Percentiles rank a stretch among this genome's conserved stretches.
Evolutionary conservation across 139 green algal genomes (phyloP).

Genomic region (Closterium sp.): DNA sequence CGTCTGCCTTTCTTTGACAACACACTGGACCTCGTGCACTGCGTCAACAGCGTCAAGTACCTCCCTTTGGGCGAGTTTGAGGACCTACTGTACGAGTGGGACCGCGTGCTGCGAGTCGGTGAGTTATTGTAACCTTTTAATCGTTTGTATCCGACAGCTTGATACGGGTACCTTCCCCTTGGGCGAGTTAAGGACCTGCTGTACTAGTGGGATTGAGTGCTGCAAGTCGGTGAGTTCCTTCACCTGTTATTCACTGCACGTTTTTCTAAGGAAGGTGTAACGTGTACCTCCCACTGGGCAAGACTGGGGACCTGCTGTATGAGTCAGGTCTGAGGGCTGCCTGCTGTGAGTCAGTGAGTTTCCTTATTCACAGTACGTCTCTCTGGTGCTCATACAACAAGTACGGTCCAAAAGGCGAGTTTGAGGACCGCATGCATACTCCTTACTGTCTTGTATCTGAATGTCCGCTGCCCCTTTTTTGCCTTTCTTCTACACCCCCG

Average conservation of each 20-base stretch:
- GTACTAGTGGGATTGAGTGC: no score
- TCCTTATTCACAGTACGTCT: not conserved
- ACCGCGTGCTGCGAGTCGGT: conserved; percentile 32
- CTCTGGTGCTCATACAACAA: not conserved
- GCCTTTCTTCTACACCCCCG: not conserved
- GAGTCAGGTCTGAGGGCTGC: not conserved
- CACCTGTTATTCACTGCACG: no score
- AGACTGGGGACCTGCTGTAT: not conserved
- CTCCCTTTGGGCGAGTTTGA: conserved; percentile 33
- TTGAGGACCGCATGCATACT: no score
- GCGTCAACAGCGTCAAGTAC: conserved; percentile 41
- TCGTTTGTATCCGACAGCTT: no score
- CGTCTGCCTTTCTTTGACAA: conserved; percentile 42
- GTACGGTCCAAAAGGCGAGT: no score
- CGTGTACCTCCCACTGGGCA: no score
- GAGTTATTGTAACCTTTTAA: not conserved
- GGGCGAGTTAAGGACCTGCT: no score
- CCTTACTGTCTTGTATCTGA: no score
- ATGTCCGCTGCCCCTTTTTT: not conserved
- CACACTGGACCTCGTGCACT: conserved; percentile 37
- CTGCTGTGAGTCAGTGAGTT: not conserved
- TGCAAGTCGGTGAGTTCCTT: not conserved
- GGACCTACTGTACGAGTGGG: conserved; percentile 43
- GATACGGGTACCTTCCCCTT: no score
- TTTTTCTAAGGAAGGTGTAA: no score